Evolutionary conservation across 2,329 filamentous ascomycete species (phyloP), one percentile per base, ranked within the genome.

Genomic region (Oidium heveae): DNA sequence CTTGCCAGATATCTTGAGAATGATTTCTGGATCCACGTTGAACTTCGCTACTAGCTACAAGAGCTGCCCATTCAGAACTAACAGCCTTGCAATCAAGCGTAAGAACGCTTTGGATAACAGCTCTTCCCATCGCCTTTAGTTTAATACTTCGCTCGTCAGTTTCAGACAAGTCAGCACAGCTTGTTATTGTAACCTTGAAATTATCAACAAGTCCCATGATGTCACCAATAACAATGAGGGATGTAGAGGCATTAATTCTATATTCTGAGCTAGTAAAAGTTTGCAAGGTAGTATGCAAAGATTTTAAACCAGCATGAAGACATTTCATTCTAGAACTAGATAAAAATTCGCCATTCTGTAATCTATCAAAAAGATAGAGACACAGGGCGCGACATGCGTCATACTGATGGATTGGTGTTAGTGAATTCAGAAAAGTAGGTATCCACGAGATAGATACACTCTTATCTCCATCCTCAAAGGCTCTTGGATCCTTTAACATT

Each of bases 361-460:
- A 72, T 7, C 74, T 75, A 55, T 78, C 74, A 44, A 95, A 76
- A 10, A 94, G 74, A 54, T 86, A 80, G 58, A 82, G 75, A 41
- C 86, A 74, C 44, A 95, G 70, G n/a, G 82, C 78, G 57, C 86
- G 79, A 65, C 86, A 88, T 8, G 85, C 82, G 59, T 88, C 82
- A 18, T 83, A 80, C 56, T 86, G 78, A 62, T 86, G 85, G 55
- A 80, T 77, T 5, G 80, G 74, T 56, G 81, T 79, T 56, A 95
- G 74, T 1, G 87, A 94, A 33, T 75, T 72, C 58, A 94, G 75
- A 63, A 94, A 86, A 0, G 81, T 78, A 22, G 74, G 72, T 34
- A 91, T 77, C 86, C 88, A 96, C 22, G 77, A 77, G 9, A 87
- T 77, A 55, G 86, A 77, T 0, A 75, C 72, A 55, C 71, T 70